phyloP scores from a whole-genome alignment of 495 filamentous ascomycete species.

The Penicillium soppii region DNA sequence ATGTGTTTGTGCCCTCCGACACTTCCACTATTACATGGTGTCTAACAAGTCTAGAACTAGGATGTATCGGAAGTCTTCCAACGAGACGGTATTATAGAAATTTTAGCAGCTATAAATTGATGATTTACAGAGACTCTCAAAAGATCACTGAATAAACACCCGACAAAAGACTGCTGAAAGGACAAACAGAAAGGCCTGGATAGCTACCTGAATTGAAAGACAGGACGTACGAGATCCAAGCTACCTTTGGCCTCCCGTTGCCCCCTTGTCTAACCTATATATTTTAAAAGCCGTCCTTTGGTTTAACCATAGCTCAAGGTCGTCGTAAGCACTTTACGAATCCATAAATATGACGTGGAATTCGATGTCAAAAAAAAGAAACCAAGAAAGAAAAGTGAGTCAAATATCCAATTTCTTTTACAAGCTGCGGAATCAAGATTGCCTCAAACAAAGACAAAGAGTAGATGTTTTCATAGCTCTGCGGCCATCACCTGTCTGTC shows the following conservation, averaged over 20 bases:
- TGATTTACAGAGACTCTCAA: too few species aligned
- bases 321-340: slow-evolving; percentile 4
- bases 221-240: too few species aligned
- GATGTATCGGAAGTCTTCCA: too few species aligned
- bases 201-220: too few species aligned
- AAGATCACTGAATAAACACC: too few species aligned
- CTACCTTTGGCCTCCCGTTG: neutral
- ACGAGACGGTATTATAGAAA: too few species aligned
- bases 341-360: neutral
- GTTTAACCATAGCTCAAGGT: neutral
- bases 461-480: neutral
- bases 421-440: neutral
- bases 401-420: neutral
- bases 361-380: neutral
- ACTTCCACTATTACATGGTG: slow-evolving; percentile 7
- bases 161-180: too few species aligned
- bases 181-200: too few species aligned
- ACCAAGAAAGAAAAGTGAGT: neutral
- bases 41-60: too few species aligned
- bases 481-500: neutral
- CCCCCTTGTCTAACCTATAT: neutral
- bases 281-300: neutral
- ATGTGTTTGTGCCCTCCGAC: slow-evolving; percentile 16
- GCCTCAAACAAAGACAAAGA: neutral
- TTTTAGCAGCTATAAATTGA: too few species aligned